phyloP scores from a whole-genome alignment of 352 stramenopile genomes.

The Phytopythium litorale region DNA sequence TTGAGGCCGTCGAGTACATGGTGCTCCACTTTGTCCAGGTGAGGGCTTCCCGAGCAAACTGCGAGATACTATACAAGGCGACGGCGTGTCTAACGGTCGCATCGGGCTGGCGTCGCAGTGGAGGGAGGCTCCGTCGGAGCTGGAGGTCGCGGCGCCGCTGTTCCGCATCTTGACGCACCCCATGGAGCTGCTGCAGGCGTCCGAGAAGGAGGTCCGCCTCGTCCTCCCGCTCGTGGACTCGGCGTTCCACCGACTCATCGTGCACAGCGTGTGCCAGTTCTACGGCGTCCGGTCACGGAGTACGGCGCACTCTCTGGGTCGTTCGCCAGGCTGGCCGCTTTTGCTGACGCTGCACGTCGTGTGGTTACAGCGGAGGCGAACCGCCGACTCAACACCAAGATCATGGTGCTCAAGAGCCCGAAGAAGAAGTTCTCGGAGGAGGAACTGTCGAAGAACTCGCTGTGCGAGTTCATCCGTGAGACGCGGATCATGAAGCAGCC shows the following conservation, averaged over 20 bases:
- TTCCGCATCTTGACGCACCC: slow-evolving; percentile 57
- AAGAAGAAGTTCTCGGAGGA: slow-evolving; percentile 47
- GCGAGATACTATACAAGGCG: neutral
- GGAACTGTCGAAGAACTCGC: slow-evolving; percentile 50
- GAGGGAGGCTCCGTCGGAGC: slow-evolving; percentile 62
- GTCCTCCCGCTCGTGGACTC: slow-evolving; percentile 76
- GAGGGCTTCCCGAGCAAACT: neutral
- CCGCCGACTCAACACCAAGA: slow-evolving; percentile 68
- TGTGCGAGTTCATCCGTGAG: slow-evolving; percentile 77
- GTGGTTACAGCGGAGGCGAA: slow-evolving; percentile 53
- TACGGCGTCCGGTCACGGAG: slow-evolving; percentile 81
- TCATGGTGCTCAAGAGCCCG: slow-evolving; percentile 72
- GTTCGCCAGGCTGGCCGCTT: neutral
- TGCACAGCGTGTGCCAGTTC: slow-evolving; percentile 88
- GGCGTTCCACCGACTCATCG: slow-evolving; percentile 82
- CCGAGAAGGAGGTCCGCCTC: slow-evolving; percentile 63
- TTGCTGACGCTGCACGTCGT: slow-evolving; percentile 6
- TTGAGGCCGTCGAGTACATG: slow-evolving; percentile 75
- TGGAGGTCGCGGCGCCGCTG: slow-evolving; percentile 64
- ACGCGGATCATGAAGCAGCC: slow-evolving; percentile 43
- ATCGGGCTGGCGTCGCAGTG: slow-evolving; percentile 31
- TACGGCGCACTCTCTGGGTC: slow-evolving; percentile 21
- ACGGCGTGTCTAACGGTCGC: too few relatives aligned
- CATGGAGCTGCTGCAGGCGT: slow-evolving; percentile 51
- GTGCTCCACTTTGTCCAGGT: slow-evolving; percentile 84